phyloP scores from a whole-genome alignment of 805 yeast species.

The Geotrichum ghanense region DNA sequence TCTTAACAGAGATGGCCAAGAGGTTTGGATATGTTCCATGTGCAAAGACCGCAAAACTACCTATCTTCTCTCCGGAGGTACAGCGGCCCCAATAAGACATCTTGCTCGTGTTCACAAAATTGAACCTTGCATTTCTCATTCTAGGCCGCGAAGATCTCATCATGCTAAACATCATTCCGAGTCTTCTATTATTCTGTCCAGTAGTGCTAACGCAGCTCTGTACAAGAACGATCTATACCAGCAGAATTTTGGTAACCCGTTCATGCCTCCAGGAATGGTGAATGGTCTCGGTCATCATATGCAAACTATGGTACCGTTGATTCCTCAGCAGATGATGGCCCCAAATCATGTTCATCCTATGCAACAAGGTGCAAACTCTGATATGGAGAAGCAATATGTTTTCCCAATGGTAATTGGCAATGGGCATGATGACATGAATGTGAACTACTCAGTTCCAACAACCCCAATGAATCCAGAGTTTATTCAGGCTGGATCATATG shows the following conservation, averaged over 20 bases:
- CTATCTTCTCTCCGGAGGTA: background rate
- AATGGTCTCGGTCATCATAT: conserved; percentile 1
- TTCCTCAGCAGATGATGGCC: background rate
- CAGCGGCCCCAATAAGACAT: background rate
- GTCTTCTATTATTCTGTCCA: background rate
- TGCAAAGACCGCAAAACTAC: conserved; percentile 1
- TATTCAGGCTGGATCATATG: background rate
- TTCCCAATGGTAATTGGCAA: background rate
- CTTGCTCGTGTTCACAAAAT: background rate
- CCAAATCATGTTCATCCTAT: background rate
- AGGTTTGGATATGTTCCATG: background rate
- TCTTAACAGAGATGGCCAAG: background rate
- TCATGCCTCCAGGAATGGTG: background rate
- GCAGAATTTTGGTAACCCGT: background rate
- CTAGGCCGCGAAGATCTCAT: background rate
- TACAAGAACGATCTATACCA: background rate
- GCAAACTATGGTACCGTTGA: background rate
- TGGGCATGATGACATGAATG: background rate
- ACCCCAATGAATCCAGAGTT: background rate
- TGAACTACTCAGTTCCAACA: background rate
- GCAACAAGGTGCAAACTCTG: background rate
- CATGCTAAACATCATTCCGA: background rate
- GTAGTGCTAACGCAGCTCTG: conserved; percentile 1
- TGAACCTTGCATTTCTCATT: background rate
- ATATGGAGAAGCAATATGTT: background rate